Base-by-base conservation (phyloP, 345 rosid species). In the Schrenkiella parvula region DNA sequence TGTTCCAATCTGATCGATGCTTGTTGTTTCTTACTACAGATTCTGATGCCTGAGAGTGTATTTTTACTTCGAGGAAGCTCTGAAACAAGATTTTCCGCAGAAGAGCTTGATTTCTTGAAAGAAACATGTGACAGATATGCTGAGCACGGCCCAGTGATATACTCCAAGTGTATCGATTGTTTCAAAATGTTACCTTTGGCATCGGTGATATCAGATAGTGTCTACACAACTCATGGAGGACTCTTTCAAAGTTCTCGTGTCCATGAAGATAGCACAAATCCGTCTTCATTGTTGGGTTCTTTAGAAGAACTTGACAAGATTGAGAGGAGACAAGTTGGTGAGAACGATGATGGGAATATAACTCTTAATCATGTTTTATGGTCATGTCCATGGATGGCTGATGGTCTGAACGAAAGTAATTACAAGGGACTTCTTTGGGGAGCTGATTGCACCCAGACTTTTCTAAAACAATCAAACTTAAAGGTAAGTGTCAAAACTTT, bases 211-310 rank as follows among this genome's bases (percentile, higher is more conserved):
- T 73, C 64, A 28, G 41, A 72, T 23, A 72, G 73, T 28, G 66
- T 80, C 51, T 80, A 78, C 67, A 76, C 82, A 64, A 78, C 84
- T 7, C 84, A 83, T 62, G 86, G 86, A 41, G 86, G 86, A 29
- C 80, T 83, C 44, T 83, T 80, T 60, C 80, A 80, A 57, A 75
- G 79, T 21, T 58, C 56, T 47, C 46, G 29, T 4, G 44, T 58
- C 71, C 76, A 34, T 12, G 64, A 73, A 38, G 68, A 69, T 13
- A 64, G 56, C 31, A 18, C 9, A 29, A 65, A 80, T 66, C 57
- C 69, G n/a, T 42, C 56, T 22, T 72, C 76, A 63, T 50, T 71
- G 64, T 44, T 80, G 71, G 86, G 86, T 51, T 78, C 77, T 31
- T 21, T 80, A 42, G 79, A 73, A 53, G 86, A 83, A 28, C 74